Conservation (phyloP, 1,139 yeast species). For the Zygotorulaspora mrakii region DNA sequence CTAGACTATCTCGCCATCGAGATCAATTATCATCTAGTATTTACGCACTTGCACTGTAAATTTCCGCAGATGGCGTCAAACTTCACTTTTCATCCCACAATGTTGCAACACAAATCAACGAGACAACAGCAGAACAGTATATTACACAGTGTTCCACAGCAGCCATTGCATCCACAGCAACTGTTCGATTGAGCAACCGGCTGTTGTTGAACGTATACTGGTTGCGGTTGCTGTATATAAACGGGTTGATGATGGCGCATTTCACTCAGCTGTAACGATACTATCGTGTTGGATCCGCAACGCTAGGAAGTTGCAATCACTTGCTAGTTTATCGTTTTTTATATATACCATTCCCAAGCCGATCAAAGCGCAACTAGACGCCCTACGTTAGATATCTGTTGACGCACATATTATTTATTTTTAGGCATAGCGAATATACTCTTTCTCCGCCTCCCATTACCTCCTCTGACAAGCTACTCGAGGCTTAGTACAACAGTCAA, state of each 20-base stretch:
- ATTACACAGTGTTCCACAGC: constrained; percentile 20
- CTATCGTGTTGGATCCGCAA: no score
- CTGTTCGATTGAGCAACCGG: constrained; percentile 16
- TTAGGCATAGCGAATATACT: no score
- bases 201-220: constrained; percentile 21
- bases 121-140: constrained; percentile 20
- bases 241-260: constrained; percentile 12
- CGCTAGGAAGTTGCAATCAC: neutral
- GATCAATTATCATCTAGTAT: no score
- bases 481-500: no score
- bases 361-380: no score
- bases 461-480: no score
- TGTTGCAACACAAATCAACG: constrained; percentile 10
- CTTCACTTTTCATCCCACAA: constrained; percentile 8
- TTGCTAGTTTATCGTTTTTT: neutral
- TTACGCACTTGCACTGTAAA: no score
- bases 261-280: neutral
- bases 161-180: constrained; percentile 16
- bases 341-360: neutral
- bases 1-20: no score
- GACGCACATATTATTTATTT: no score
- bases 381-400: no score
- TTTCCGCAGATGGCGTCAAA: no score
- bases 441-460: no score
- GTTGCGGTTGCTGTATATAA: constrained; percentile 15